Conservation (phyloP, 192 early-diverging fungal species). For the Backusella tarrabulga region DNA sequence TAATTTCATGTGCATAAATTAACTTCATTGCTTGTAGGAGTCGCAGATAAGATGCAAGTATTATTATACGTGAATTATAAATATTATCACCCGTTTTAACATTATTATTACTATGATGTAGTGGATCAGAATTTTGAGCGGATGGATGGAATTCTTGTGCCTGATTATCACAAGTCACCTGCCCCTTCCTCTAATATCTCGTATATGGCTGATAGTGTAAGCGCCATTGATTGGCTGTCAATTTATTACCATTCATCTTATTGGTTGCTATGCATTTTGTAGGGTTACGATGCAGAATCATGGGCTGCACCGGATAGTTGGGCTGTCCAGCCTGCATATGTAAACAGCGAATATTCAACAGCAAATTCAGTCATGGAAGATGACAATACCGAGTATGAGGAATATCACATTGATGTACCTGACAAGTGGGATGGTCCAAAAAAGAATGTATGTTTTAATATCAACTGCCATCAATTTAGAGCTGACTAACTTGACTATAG, state of each 20-base stretch:
- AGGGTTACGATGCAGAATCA: slow-evolving; percentile 11
- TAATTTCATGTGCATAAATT: not conserved
- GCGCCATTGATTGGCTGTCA: not conserved
- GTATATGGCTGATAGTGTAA: slow-evolving; percentile 13
- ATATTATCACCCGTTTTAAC: not conserved
- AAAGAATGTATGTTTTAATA: slow-evolving; percentile 33
- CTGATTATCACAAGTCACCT: slow-evolving; percentile 22
- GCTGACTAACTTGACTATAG: slow-evolving; percentile 28
- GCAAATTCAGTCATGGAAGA: slow-evolving; percentile 39
- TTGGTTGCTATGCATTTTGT: not conserved
- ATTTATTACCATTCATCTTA: not conserved
- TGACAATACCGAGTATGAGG: slow-evolving; percentile 31
- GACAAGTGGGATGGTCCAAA: slow-evolving; percentile 16
- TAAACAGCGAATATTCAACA: not conserved
- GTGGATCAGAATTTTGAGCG: slow-evolving; percentile 42
- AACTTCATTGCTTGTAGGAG: not conserved
- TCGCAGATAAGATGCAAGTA: not conserved
- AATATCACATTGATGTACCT: slow-evolving; percentile 25
- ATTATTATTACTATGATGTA: slow-evolving; percentile 9
- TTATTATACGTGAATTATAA: not conserved
- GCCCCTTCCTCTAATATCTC: not conserved
- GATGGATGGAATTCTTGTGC: slow-evolving; percentile 50
- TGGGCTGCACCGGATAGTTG: slow-evolving; percentile 73
- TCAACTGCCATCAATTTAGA: not conserved
- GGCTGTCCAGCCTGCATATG: slow-evolving; percentile 55